Percentiles rank a stretch among this genome's conserved stretches.
phyloP scores from a whole-genome alignment of 805 yeast genomes.

The Schwanniomyces sp. region DNA sequence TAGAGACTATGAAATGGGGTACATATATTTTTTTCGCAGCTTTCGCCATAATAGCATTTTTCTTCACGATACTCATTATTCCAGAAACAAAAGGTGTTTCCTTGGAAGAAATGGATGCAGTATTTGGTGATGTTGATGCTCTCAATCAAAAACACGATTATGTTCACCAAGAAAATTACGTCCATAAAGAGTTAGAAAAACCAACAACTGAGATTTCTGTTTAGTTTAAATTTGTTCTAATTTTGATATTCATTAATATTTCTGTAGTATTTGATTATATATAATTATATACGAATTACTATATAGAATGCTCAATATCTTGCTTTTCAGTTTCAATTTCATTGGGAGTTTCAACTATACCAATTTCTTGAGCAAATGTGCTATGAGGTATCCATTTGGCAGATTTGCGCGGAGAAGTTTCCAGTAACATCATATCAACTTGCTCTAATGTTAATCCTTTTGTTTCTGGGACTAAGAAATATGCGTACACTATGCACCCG shows the following conservation, averaged over 20 bases:
- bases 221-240: not conserved
- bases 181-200: not conserved
- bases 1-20: conserved; percentile 25
- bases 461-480: conserved; percentile 36
- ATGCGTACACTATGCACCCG: conserved; percentile 32
- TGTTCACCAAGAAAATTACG: not conserved
- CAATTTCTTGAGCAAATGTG: conserved; percentile 5
- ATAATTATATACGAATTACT: not conserved
- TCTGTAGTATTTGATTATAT: not conserved
- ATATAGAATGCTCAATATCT: conserved; percentile 1
- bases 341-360: not conserved
- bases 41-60: conserved; percentile 49
- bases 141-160: conserved; percentile 2
- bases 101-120: conserved; percentile 66
- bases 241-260: not conserved
- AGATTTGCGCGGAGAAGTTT: conserved; percentile 4
- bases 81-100: conserved; percentile 79
- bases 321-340: not conserved
- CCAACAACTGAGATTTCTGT: not conserved
- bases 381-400: conserved; percentile 4
- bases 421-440: conserved; percentile 32
- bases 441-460: conserved; percentile 43
- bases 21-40: conserved; percentile 39
- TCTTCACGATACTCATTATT: conserved; percentile 36
- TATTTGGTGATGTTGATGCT: conserved; percentile 14